Evolutionary conservation across 169 alveolate genomes (phyloP), one percentile per base, ranked within the genome.

Genomic region (Plasmodium fragile): DNA sequence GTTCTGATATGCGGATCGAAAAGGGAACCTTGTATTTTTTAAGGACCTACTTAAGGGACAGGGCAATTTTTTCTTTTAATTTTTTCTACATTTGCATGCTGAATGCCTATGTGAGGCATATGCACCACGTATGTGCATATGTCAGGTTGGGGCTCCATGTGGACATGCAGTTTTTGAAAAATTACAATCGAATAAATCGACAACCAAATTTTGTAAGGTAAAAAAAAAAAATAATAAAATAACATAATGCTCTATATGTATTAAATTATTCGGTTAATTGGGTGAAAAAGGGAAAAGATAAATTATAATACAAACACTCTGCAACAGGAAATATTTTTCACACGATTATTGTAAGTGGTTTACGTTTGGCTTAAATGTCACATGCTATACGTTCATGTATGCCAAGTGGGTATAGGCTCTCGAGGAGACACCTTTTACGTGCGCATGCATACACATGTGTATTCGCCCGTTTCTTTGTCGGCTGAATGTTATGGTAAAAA

Each of bases 41-140:
- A 78, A 43, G 25, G 55, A 78, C 18, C 34, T 32, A 78, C 6
- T 32, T 52, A 30, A 81, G 22, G 16, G 70, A 52, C 13, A 7
- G 16, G 32, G 70, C n/a, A 28, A 32, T 81, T 81, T 41, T 13
- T 11, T 39, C 30, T 81, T 25, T 81, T 39, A 28, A 55, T 81
- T 53, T 81, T 81, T 55, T 81, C 39, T 81, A 41, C 59, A 8
- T 81, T 32, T 81, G 90, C 90, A 81, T 81, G 90, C 72, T 81
- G 22, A 53, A 34, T 55, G 45, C 45, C n/a, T 4, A 32, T 30
- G 25, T 52, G 28, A 53, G 36, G 72, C 1, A 43, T 39, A 39
- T 39, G 45, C 45, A 39, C 45, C 45, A 39, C 45, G 45, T 0
- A 39, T 39, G 5, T 39, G 45, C 45, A 39, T 39, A 39, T 52